Percentiles rank a stretch among this genome's conserved stretches.
phyloP scores from a whole-genome alignment of 129 eudicot species.

The Chrysanthemum seticuspe region DNA sequence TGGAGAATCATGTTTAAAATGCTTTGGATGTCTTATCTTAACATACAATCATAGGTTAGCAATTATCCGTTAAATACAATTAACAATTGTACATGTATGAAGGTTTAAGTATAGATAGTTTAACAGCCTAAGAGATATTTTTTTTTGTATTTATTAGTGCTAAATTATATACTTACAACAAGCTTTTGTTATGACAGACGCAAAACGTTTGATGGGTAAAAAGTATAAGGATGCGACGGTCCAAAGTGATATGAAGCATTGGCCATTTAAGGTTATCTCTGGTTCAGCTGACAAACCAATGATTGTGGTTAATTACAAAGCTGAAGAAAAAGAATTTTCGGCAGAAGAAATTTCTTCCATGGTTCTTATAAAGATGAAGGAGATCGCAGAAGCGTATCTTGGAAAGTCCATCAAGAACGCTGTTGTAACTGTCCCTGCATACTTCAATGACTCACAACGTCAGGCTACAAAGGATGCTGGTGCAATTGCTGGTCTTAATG shows the following conservation, averaged over 20 bases:
- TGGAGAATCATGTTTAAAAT: too few species aligned
- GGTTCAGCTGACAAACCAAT: conserved; percentile 24
- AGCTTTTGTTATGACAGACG: neutral
- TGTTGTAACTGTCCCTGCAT: conserved; percentile 30
- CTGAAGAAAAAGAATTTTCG: conserved; percentile 21
- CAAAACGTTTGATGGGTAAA: conserved; percentile 27
- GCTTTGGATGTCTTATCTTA: too few species aligned
- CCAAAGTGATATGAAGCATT: conserved; percentile 25
- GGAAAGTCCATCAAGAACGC: conserved; percentile 18
- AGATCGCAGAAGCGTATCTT: conserved; percentile 22
- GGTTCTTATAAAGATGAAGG: conserved; percentile 31
- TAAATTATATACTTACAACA: neutral
- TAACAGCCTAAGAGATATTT: too few species aligned
- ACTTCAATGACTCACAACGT: conserved; percentile 30
- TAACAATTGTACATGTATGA: too few species aligned
- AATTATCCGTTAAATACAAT: too few species aligned
- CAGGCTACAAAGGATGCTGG: conserved; percentile 33
- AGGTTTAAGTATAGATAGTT: too few species aligned
- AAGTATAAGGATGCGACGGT: conserved; percentile 12
- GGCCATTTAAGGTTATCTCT: conserved; percentile 26
- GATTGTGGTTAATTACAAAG: conserved; percentile 26
- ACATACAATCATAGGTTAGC: too few species aligned
- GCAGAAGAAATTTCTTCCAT: conserved; percentile 31
- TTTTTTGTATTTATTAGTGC: too few species aligned
- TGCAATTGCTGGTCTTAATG: conserved; percentile 22